Evolutionary conservation across 1,284 basidiomycete species (phyloP).

Genomic region (Ceratobasidium theobromae): DNA sequence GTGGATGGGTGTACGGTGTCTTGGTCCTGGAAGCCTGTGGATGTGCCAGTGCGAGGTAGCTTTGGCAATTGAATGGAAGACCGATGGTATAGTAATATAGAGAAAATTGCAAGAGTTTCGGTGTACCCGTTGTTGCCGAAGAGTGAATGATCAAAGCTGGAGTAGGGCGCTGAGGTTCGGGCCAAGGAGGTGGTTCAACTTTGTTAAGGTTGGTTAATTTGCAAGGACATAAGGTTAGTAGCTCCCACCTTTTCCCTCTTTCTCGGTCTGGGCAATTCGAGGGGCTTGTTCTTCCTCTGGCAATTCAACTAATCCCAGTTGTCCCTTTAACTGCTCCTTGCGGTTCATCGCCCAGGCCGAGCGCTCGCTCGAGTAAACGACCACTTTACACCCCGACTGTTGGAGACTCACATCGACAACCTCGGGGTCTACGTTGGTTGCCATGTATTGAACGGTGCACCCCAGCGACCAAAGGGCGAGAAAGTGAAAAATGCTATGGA

Average conservation of each 20-base stretch:
- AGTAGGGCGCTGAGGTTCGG: not conserved
- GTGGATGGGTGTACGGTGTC: not conserved
- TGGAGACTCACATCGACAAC: not conserved
- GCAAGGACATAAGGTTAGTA: not conserved
- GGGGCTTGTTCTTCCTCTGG: not conserved
- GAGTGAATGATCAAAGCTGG: conserved; percentile 1
- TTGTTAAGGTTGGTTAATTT: not conserved
- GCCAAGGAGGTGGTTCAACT: not conserved
- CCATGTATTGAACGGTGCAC: conserved; percentile 5
- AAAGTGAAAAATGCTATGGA: not conserved
- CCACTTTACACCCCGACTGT: conserved; percentile 10
- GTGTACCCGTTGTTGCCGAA: not conserved
- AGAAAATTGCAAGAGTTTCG: conserved; percentile 15
- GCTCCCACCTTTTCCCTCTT: not conserved
- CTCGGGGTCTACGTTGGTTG: not conserved
- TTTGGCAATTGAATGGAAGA: not conserved
- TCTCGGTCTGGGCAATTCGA: not conserved
- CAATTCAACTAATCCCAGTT: not conserved
- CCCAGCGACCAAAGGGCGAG: conserved; percentile 10
- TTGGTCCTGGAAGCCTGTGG: not conserved
- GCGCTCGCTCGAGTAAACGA: not conserved
- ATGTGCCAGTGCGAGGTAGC: not conserved
- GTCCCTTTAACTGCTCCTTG: not conserved
- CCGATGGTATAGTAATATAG: not conserved
- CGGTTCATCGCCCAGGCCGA: not conserved